Percentiles rank a stretch among this genome's conserved stretches.
phyloP scores from a whole-genome alignment of 1,284 basidiomycete genomes.

The Macrocystidia cucumis region DNA sequence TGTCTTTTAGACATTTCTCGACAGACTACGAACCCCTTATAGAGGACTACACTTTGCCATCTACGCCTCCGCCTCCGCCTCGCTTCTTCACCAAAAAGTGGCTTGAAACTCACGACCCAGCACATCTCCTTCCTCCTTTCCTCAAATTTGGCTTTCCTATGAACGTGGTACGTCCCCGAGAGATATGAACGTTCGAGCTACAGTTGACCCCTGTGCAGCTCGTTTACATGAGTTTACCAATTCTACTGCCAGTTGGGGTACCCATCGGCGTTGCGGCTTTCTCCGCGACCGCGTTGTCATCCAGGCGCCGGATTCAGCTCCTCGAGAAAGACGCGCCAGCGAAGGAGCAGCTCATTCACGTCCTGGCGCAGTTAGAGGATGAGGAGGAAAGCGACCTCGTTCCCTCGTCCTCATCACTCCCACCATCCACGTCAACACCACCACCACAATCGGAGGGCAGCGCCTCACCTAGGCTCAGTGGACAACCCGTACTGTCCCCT shows the following conservation, averaged over 20 bases:
- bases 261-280: conserved; percentile 43
- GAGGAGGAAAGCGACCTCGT: conserved; percentile 40
- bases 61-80: conserved; percentile 30
- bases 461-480: too few species aligned
- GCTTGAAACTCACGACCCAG: conserved; percentile 29
- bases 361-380: conserved; percentile 48
- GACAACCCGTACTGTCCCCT: conserved; percentile 43
- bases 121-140: conserved; percentile 28
- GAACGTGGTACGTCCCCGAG: conserved; percentile 71
- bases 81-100: conserved; percentile 33
- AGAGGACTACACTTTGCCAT: conserved; percentile 35
- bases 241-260: conserved; percentile 57
- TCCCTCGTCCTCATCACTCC: conserved; percentile 9
- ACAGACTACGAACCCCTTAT: conserved; percentile 51
- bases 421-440: conserved; percentile 4
- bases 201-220: background rate
- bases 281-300: conserved; percentile 41
- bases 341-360: conserved; percentile 37
- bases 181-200: conserved; percentile 17
- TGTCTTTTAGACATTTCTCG: conserved; percentile 37
- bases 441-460: conserved; percentile 8
- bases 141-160: conserved; percentile 56
- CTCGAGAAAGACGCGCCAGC: conserved; percentile 45
- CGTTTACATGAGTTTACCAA: conserved; percentile 45
- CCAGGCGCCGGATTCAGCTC: conserved; percentile 49